Evolutionary conservation across 805 yeast species (phyloP), one percentile per base, ranked within the genome.

Genomic region (Blastobotrys parvus): DNA sequence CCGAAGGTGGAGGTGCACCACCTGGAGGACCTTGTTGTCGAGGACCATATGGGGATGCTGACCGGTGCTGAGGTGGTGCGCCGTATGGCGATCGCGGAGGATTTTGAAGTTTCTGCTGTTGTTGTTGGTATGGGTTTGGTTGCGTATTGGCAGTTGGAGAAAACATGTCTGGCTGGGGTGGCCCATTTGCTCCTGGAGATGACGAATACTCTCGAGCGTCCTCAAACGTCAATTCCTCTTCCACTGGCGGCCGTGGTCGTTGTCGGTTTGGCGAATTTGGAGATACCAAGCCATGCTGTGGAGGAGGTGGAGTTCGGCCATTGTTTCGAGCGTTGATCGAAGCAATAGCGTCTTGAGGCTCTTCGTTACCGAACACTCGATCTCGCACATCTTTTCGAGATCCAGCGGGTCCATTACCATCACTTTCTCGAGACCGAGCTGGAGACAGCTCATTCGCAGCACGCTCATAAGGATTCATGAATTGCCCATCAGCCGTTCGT

Each of bases 351-450:
- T 47, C 54, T 11, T 35, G 35, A 17, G 56, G 56, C 38, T 48
- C 57, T 4, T 39, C 22, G 6, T 32, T 15, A 10, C 59, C 60
- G 31, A 41, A 42, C 7, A 59, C 55, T 10, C 57, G 48, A 35
- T 48, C 50, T 27, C 59, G 53, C 13, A 60, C 56, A 17, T 55
- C 59, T 2, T 39, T 45, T 11, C 53, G 42, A 1, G 58, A 45
- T 18, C 35, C 49, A n/a, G n/a, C n/a, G n/a, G n/a, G n/a, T n/a
- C n/a, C n/a, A n/a, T n/a, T n/a, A n/a, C n/a, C n/a, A n/a, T n/a
- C n/a, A n/a, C n/a, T n/a, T n/a, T n/a, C n/a, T n/a, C n/a, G n/a
- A n/a, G n/a, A n/a, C n/a, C n/a, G n/a, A n/a, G n/a, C n/a, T n/a
- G n/a, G n/a, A n/a, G n/a, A n/a, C n/a, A n/a, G n/a, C n/a, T n/a